Conservation (phyloP, 1,139 yeast species). For the Ashbya aceris region DNA sequence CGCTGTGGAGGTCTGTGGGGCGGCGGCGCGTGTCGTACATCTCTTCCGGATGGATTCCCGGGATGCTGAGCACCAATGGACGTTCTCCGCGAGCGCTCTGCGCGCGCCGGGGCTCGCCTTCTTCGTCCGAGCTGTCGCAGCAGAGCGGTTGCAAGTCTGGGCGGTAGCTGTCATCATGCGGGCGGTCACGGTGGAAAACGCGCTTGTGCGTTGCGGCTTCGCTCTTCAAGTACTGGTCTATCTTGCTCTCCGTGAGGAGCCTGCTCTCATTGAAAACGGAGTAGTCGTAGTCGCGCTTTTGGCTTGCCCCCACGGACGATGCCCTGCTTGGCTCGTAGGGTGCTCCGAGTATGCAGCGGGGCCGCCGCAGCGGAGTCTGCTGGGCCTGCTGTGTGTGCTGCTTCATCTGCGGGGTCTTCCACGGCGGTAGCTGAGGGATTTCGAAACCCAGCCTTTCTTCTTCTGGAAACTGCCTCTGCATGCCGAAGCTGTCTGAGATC, state of each 20-base stretch:
- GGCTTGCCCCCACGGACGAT: slow-evolving; percentile 1
- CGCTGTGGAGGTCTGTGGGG: neutral
- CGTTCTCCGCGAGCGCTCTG: neutral
- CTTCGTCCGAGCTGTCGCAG: slow-evolving; percentile 15
- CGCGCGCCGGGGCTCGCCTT: slow-evolving; percentile 1
- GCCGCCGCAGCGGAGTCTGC: slow-evolving; percentile 4
- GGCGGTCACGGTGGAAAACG: slow-evolving; percentile 21
- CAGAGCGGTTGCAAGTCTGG: slow-evolving; percentile 24
- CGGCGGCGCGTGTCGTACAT: neutral
- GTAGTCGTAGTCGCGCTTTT: slow-evolving; percentile 16
- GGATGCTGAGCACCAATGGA: slow-evolving; percentile 2
- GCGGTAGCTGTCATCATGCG: slow-evolving; percentile 14
- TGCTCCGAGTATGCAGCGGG: slow-evolving; percentile 3
- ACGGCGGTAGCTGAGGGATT: slow-evolving; percentile 24
- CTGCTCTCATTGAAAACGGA: slow-evolving; percentile 18
- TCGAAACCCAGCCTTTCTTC: slow-evolving; percentile 13
- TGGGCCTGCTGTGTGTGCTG: slow-evolving; percentile 1
- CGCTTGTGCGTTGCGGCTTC: slow-evolving; percentile 27
- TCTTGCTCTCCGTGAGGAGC: slow-evolving; percentile 19
- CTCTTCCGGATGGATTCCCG: slow-evolving; percentile 3
- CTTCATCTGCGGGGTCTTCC: slow-evolving; percentile 20
- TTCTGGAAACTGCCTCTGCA: slow-evolving; percentile 3
- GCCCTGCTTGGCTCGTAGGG: slow-evolving; percentile 2
- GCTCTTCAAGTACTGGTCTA: slow-evolving; percentile 13
- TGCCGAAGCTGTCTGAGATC: neutral